Conservation (phyloP, 2,329 filamentous ascomycete species). For the Penicillium sp. region DNA sequence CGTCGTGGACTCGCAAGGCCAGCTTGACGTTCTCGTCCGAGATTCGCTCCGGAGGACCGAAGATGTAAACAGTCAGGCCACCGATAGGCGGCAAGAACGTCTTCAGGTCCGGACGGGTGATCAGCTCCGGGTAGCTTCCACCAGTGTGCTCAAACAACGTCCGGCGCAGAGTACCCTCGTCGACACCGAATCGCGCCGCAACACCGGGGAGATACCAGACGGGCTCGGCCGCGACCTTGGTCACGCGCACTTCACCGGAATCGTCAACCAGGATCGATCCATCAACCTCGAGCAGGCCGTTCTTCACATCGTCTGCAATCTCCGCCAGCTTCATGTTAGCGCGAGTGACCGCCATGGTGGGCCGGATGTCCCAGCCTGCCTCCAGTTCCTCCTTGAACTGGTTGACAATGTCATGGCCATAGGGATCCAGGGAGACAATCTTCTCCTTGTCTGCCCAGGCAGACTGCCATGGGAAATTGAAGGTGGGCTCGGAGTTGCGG, state of each 20-base stretch:
- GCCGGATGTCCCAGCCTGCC: constrained; percentile 72
- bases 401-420: constrained; percentile 83
- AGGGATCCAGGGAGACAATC: constrained; percentile 97
- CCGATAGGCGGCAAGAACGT: constrained; percentile 94
- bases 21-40: constrained; percentile 79
- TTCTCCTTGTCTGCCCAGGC: constrained; percentile 89
- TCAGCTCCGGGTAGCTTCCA: constrained; percentile 93
- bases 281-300: constrained; percentile 74
- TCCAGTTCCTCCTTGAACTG: constrained; percentile 76
- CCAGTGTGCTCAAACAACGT: constrained; percentile 94
- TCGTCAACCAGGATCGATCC: constrained; percentile 88
- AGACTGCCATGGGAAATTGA: constrained; percentile 81
- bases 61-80: constrained; percentile 93
- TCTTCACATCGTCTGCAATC: constrained; percentile 81
- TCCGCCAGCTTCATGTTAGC: constrained; percentile 98
- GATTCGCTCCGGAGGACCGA: constrained; percentile 93
- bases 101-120: constrained; percentile 93
- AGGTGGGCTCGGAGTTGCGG: constrained; percentile 89
- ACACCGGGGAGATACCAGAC: constrained; percentile 87
- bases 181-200: constrained; percentile 87
- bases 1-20: constrained; percentile 81
- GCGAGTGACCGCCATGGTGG: constrained; percentile 87
- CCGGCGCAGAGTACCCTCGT: constrained; percentile 82
- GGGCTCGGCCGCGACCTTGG: constrained; percentile 95
- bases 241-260: constrained; percentile 85